Evolutionary conservation across 1,284 basidiomycete genomes (phyloP).

Genomic region (Mycena citricolor): DNA sequence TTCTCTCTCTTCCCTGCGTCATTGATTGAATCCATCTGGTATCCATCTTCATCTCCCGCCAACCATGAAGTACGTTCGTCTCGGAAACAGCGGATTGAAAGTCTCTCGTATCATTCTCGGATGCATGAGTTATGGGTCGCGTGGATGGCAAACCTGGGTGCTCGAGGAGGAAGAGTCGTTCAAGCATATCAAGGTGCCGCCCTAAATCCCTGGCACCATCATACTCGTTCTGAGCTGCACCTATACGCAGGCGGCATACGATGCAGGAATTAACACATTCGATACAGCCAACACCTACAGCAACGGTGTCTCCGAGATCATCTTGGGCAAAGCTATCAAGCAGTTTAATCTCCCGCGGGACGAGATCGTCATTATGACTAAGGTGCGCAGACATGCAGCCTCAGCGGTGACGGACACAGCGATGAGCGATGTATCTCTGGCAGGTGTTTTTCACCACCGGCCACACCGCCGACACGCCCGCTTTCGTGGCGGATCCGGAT

Average conservation of each 20-base stretch:
- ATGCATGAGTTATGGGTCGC: constrained; percentile 42
- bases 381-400: constrained; percentile 36
- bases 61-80: too few relatives aligned
- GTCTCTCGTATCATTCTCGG: not conserved
- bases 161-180: not conserved
- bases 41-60: too few relatives aligned
- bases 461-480: not conserved
- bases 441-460: constrained; percentile 32
- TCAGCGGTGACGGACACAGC: not conserved
- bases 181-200: constrained; percentile 22
- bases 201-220: not conserved
- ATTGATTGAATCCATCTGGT: too few relatives aligned
- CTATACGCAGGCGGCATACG: too few relatives aligned
- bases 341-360: constrained; percentile 53
- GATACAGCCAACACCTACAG: constrained; percentile 54
- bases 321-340: constrained; percentile 61
- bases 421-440: not conserved
- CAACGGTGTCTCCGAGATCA: constrained; percentile 50
- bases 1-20: too few relatives aligned
- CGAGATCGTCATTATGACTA: constrained; percentile 57
- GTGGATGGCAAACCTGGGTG: constrained; percentile 22
- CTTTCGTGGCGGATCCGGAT: constrained; percentile 11
- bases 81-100: not conserved
- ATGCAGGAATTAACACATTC: constrained; percentile 52
- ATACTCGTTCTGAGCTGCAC: not conserved